Evolutionary conservation across 2,329 filamentous ascomycete species (phyloP), one percentile per base, ranked within the genome.

Genomic region (Tolypocladium ophioglossoides): DNA sequence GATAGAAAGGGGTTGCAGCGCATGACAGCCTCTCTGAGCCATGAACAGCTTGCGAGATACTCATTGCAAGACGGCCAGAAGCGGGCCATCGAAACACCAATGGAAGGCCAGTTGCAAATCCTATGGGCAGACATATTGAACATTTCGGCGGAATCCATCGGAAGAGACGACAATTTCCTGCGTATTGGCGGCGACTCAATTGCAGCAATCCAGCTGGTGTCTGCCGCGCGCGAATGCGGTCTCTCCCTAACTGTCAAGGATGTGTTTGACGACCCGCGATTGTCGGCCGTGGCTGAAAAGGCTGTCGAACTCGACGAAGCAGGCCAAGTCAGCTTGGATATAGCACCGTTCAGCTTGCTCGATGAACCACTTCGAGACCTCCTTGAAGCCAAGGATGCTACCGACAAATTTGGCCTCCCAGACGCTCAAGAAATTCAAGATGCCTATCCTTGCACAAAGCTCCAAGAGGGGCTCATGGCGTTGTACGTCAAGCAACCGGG

Each of bases 101-200:
- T 54, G 50, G 56, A 57, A 52, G 14, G 2, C 1, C 41, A 27
- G 10, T 6, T 57, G n/a, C 56, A 57, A 2, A 18, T 22, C 2
- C 32, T 57, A 1, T 57, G 56, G 56, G 54, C 56, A 3, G 37
- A 35, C 16, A 40, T 56, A 2, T 32, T 57, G 0, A 56, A 48
- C 1, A 48, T 56, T 30, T 2, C 54, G 7, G 20, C 46, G 14
- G 32, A 55, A 1, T 50, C 37, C 4, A 72, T 76, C 24, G 66
- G 68, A 6, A 55, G 65, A 4, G 59, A 61, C 10, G 58, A 62
- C 46, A 61, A 58, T 51, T 66, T 67, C 55, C 62, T 67, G 27
- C 47, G 53, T 4, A 57, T 67, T 1, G 64, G 64, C 3, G 65
- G 65, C 6, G 62, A 64, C 32, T 67, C 64, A 2, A 58, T 66